Evolutionary conservation across 441 rosid genomes (phyloP).

Genomic region (Brassica hybrid): DNA sequence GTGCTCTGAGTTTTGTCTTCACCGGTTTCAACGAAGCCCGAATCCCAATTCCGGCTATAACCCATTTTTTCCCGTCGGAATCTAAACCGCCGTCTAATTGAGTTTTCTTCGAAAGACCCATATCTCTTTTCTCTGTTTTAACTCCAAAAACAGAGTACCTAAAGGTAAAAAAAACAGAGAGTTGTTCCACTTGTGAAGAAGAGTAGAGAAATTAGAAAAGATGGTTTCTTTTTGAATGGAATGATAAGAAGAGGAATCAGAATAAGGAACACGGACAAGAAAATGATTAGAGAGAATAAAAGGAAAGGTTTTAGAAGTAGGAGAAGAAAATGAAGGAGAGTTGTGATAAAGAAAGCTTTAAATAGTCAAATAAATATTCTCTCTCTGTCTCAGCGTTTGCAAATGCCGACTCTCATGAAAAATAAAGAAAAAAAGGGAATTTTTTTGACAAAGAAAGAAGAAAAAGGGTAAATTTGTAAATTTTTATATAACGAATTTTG

Average conservation of each 20-base stretch:
- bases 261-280: conserved; percentile 14
- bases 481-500: too few relatives aligned
- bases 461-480: too few relatives aligned
- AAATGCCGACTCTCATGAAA: background rate
- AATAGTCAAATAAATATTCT: conserved; percentile 33
- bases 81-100: conserved; percentile 63
- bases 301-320: conserved; percentile 13
- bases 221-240: conserved; percentile 1
- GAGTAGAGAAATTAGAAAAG: background rate
- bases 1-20: conserved; percentile 54
- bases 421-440: background rate
- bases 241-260: conserved; percentile 15
- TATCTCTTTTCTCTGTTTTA: conserved; percentile 20
- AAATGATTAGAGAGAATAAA: conserved; percentile 21
- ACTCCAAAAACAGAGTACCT: conserved; percentile 21
- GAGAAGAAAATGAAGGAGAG: conserved; percentile 36
- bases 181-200: conserved; percentile 14
- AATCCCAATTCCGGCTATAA: conserved; percentile 63
- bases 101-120: conserved; percentile 80
- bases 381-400: conserved; percentile 11
- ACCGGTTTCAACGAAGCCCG: conserved; percentile 71
- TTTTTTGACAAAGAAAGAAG: too few relatives aligned
- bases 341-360: conserved; percentile 34
- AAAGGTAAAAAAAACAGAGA: background rate
- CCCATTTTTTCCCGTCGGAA: conserved; percentile 75